Conservation (phyloP, 2,329 filamentous ascomycete species). For the Sporothrix phasma region DNA sequence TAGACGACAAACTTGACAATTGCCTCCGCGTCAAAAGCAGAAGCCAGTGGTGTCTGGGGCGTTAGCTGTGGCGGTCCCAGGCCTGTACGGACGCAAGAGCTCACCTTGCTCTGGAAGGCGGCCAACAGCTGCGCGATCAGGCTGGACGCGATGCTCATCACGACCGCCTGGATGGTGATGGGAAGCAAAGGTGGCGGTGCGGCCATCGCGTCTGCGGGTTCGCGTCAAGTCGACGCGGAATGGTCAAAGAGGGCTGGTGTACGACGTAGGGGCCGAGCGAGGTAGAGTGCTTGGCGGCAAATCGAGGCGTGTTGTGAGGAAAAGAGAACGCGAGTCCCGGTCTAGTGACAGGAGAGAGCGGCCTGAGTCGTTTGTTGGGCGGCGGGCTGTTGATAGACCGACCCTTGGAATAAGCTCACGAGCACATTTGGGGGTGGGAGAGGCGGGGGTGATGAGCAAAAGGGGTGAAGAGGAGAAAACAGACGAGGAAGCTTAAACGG, state of each 20-base stretch:
- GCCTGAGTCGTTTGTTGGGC: neutral
- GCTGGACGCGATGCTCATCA: slow-evolving; percentile 59
- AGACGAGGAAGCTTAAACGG: too few relatives aligned
- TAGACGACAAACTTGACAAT: slow-evolving; percentile 71
- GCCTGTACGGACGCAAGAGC: slow-evolving; percentile 13
- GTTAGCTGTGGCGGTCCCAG: neutral
- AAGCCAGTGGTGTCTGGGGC: slow-evolving; percentile 41
- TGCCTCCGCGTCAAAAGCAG: slow-evolving; percentile 51
- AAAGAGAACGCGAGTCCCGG: neutral
- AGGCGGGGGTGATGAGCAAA: too few relatives aligned
- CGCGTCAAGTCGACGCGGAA: neutral
- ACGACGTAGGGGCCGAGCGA: neutral
- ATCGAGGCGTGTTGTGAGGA: too few relatives aligned
- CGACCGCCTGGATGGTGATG: slow-evolving; percentile 54
- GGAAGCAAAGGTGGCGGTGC: slow-evolving; percentile 43
- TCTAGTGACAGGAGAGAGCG: neutral
- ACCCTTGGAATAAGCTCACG: too few relatives aligned
- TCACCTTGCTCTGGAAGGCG: slow-evolving; percentile 50
- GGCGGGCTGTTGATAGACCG: neutral
- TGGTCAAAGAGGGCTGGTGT: neutral
- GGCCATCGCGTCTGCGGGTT: neutral
- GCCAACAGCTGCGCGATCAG: slow-evolving; percentile 62
- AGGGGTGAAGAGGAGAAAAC: too few relatives aligned
- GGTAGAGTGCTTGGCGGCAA: neutral
- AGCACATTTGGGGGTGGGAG: too few relatives aligned